A percentile compares a stretch with the other conserved stretches of the same genome.
Conservation (phyloP, 179 eudicot species). For the Nepenthes alata region DNA sequence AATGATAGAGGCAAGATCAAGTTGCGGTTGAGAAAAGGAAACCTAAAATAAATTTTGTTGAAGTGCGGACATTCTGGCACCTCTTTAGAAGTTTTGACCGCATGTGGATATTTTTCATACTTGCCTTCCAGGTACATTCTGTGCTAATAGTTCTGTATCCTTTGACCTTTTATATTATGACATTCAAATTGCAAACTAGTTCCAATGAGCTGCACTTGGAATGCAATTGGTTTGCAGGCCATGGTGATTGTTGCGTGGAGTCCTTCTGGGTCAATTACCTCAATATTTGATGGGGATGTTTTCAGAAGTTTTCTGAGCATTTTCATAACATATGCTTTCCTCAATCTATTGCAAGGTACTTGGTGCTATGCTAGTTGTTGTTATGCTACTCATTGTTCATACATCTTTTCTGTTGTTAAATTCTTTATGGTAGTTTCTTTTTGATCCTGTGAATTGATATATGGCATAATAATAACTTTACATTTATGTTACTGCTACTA, state of each 20-base stretch:
- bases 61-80: conserved; percentile 94
- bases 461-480: background rate
- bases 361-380: background rate
- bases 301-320: conserved; percentile 68
- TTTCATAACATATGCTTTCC: conserved; percentile 75
- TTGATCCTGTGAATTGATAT: background rate
- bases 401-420: background rate
- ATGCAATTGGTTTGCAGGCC: conserved; percentile 41
- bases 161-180: conserved; percentile 1
- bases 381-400: background rate
- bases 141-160: background rate
- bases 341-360: conserved; percentile 81
- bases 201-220: conserved; percentile 2
- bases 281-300: conserved; percentile 53
- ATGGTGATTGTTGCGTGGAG: conserved; percentile 92
- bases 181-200: conserved; percentile 1
- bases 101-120: conserved; percentile 83
- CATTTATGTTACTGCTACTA: no score
- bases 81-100: conserved; percentile 92
- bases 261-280: conserved; percentile 46
- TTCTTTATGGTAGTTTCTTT: conserved; percentile 3
- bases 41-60: conserved; percentile 95
- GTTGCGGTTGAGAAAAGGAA: conserved; percentile 56
- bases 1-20: conserved; percentile 42
- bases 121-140: conserved; percentile 73